Evolutionary conservation across 140 eudicot genomes (phyloP).

Genomic region (Erigeron philadelphicus): DNA sequence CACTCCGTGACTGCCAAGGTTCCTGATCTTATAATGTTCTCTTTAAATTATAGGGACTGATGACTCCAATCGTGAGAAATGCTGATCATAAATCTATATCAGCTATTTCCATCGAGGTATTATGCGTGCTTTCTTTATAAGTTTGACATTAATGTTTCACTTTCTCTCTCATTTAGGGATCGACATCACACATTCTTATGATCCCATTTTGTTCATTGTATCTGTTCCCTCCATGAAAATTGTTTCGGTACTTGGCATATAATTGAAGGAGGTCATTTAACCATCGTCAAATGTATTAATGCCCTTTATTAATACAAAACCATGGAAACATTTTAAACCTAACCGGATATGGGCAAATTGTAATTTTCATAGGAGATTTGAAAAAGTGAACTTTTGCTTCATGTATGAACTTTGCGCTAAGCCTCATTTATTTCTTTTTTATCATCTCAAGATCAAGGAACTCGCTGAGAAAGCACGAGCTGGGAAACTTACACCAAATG

Average conservation of each 20-base stretch:
- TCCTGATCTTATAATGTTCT: slow-evolving; percentile 9
- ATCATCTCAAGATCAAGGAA: slow-evolving; percentile 61
- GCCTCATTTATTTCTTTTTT: slow-evolving; percentile 6
- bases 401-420: neutral
- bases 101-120: slow-evolving; percentile 81
- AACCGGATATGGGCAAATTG: neutral
- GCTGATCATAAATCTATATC: slow-evolving; percentile 96
- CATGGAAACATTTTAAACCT: slow-evolving; percentile 2
- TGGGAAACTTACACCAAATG: slow-evolving; percentile 86
- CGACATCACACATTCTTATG: slow-evolving; percentile 3
- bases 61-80: slow-evolving; percentile 90
- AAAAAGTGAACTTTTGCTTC: neutral
- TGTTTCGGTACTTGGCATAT: neutral
- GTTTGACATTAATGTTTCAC: neutral
- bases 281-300: neutral
- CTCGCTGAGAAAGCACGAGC: slow-evolving; percentile 92
- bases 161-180: neutral
- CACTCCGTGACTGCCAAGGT: neutral
- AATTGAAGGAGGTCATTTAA: neutral
- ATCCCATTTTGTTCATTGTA: neutral
- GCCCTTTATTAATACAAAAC: neutral
- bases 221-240: slow-evolving; percentile 9
- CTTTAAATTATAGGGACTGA: slow-evolving; percentile 58
- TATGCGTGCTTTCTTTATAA: neutral
- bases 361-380: neutral